Percentiles rank a stretch among this genome's conserved stretches.
phyloP scores from a whole-genome alignment of 345 rosid genomes.

The Murraya paniculata region DNA sequence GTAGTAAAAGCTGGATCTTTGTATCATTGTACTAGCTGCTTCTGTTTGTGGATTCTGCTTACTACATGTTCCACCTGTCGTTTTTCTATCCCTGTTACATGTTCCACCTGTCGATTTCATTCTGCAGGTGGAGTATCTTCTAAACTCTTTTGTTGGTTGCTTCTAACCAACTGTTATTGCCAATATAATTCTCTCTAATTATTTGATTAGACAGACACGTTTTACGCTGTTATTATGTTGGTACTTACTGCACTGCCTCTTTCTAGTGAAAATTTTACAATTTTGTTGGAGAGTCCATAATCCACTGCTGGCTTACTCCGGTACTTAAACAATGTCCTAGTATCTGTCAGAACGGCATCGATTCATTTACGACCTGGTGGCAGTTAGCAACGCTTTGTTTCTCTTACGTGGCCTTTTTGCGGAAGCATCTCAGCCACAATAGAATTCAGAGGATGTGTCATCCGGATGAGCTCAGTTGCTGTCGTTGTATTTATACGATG shows the following conservation, averaged over 20 bases:
- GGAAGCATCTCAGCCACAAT: not conserved
- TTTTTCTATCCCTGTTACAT: constrained; percentile 3
- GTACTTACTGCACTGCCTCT: not conserved
- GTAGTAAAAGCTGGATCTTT: constrained; percentile 12
- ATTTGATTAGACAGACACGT: constrained; percentile 4
- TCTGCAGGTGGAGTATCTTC: constrained; percentile 7
- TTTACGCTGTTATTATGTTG: not conserved
- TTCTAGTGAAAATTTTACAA: not conserved
- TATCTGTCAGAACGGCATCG: not conserved
- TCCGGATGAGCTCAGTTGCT: too few species aligned
- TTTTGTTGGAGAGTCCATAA: not conserved
- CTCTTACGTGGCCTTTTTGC: not conserved
- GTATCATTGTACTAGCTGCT: constrained; percentile 15
- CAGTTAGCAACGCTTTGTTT: not conserved
- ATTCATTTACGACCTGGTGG: not conserved
- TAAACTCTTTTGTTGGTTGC: not conserved
- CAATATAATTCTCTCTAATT: not conserved
- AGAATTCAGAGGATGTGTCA: not conserved
- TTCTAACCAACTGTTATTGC: not conserved
- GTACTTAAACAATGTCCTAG: not conserved
- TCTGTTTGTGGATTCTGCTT: constrained; percentile 16
- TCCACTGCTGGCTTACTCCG: not conserved
- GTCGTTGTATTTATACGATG: not conserved
- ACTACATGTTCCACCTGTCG: constrained; percentile 14
- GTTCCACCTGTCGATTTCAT: constrained; percentile 16